Evolutionary conservation across 2,329 filamentous ascomycete species (phyloP), one percentile per base, ranked within the genome.

Genomic region (Plenodomus tracheiphilus): DNA sequence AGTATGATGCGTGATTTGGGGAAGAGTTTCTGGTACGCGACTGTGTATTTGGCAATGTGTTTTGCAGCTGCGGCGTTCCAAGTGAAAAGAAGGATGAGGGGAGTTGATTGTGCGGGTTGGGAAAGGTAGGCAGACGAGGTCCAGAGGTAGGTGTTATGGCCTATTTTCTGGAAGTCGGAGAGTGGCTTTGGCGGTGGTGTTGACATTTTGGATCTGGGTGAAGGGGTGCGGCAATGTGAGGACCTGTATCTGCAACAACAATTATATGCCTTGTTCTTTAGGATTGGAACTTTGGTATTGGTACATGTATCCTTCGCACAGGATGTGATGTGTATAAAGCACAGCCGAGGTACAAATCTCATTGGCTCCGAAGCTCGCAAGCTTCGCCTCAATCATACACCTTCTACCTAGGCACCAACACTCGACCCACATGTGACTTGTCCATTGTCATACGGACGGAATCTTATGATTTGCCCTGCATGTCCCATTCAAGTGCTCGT

Each of bases 41-140:
- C 41, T 5, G 65, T 70, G 53, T 73, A 73, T 53, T 73, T 73
- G 10, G 66, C 66, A 8, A 73, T 71, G 51, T 73, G 67, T 25
- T 69, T 69, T 42, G 64, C 49, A 4, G 62, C 65, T 8, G 69
- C 70, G 4, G 59, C 68, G 43, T 70, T 71, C 70, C 70, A 73
- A 1, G 68, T 49, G 44, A 65, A 69, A 13, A 73, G 43, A 1
- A 73, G 41, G 19, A 73, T 60, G 2, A 73, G 56, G 0, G 65
- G 64, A 9, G 53, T 56, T 47, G 53, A 36, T 15, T 34, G 37
- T 8, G 41, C 3, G 3, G 53, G 20, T 32, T 46, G 41, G 3
- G 58, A 41, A 2, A 48, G 46, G 37, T 59, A 64, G 0, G 54
- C 11, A 1, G 50, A 19, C 2, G 67, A 56, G 13, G 66, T 67